These are phyloP conservation scores for Melampsora americana DNA, from an alignment of 1,284 basidiomycete genomes.

Conservation along the genomic window DNA sequence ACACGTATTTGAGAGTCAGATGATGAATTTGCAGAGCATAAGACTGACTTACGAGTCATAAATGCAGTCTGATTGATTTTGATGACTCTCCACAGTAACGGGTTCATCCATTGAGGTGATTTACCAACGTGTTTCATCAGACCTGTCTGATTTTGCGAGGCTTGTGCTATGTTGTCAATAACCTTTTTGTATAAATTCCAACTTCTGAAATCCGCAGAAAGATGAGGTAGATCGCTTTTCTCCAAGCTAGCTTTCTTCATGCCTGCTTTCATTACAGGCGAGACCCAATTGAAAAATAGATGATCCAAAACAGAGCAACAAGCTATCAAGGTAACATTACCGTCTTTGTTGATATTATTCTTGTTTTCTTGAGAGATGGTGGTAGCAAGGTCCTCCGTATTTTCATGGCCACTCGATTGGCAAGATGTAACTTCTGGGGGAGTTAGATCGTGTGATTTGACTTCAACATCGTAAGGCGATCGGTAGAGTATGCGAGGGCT, in stretches of 20 bases:
- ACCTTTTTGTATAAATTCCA: conserved; percentile 10
- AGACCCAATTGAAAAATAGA: conserved; percentile 16
- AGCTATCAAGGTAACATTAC: background rate
- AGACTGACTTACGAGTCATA: conserved; percentile 12
- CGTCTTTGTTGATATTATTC: background rate
- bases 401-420: background rate
- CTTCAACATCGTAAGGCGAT: conserved; percentile 5
- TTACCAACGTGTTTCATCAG: conserved; percentile 3
- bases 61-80: conserved; percentile 6
- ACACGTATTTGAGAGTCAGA: background rate
- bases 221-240: conserved; percentile 1
- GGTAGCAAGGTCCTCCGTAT: background rate
- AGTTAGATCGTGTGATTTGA: background rate
- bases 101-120: conserved; percentile 7
- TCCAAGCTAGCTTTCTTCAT: background rate
- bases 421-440: background rate
- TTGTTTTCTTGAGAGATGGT: background rate
- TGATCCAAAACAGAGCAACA: conserved; percentile 16
- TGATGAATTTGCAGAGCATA: background rate
- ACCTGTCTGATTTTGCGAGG: background rate
- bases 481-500: conserved; percentile 7
- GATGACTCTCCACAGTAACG: conserved; percentile 7
- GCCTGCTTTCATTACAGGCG: background rate
- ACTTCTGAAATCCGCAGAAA: conserved; percentile 10
- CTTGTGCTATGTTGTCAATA: background rate